phyloP scores from a whole-genome alignment of 2,329 filamentous ascomycete species.

The Alternaria incomplexa region DNA sequence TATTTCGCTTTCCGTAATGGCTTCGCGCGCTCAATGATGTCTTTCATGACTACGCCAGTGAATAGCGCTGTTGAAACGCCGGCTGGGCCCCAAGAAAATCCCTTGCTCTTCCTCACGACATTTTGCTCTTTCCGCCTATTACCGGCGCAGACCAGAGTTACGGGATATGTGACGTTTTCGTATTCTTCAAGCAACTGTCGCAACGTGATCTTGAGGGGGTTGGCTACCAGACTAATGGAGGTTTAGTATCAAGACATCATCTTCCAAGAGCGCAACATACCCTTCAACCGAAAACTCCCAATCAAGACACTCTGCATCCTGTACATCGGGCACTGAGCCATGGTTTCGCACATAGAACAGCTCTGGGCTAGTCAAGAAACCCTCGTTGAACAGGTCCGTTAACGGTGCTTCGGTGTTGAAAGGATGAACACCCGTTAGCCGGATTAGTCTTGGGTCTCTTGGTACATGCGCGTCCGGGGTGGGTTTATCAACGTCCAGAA shows the following conservation, averaged over 20 bases:
- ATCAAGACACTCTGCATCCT: constrained; percentile 72
- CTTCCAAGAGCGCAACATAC: constrained; percentile 27
- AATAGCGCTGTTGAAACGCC: constrained; percentile 87
- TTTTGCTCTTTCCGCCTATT: constrained; percentile 95
- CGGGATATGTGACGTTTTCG: constrained; percentile 81
- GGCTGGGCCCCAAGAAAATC: constrained; percentile 91
- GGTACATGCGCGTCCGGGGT: constrained; percentile 85
- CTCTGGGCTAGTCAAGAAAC: constrained; percentile 85
- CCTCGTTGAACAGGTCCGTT: constrained; percentile 76
- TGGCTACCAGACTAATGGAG: constrained; percentile 69
- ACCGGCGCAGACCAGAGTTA: constrained; percentile 90
- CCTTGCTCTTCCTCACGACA: constrained; percentile 85
- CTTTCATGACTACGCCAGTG: constrained; percentile 78
- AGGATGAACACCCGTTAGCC: constrained; percentile 85
- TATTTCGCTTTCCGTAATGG: constrained; percentile 76
- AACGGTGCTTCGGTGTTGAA: constrained; percentile 91
- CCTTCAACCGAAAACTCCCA: constrained; percentile 89
- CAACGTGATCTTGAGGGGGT: constrained; percentile 74
- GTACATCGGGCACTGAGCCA: constrained; percentile 78
- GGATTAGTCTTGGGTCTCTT: constrained; percentile 80
- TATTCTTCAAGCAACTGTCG: constrained; percentile 75
- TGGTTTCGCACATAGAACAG: constrained; percentile 94
- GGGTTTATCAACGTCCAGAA: constrained; percentile 77
- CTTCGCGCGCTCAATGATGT: constrained; percentile 71
- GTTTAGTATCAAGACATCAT: constrained; percentile 4